Base-by-base conservation (phyloP, 331 rosid species). In the Arachis monticola region DNA sequence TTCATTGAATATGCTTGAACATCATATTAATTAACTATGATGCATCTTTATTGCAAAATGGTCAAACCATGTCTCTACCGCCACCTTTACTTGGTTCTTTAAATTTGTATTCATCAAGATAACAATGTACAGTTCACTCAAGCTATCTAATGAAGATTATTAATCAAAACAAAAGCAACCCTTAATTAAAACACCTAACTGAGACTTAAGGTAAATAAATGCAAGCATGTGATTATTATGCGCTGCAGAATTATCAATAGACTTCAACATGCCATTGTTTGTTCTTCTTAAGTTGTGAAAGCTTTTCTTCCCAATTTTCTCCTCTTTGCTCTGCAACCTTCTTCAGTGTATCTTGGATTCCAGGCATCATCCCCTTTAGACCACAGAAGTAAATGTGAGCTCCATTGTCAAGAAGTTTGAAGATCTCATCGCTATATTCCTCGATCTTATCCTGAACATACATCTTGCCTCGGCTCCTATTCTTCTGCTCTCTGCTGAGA, bases 181-280 rank as follows among this genome's bases (percentile, higher is more conserved):
- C 27, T 60, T 42, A 8, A 14, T 60, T 32, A 8, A 14, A 52
- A 58, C 11, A 70, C 70, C 76, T 55, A 47, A 79, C 61, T 6
- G 45, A 38, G 41, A 38, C 41, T 38, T 38, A 0, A 38, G 41
- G 41, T 38, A 38, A 38, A 38, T 46, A 74, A 38, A 47, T 48
- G 38, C 53, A 68, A 47, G 59, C 58, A 22, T 57, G 40, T 2
- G 17, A 46, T 27, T 63, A 70, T 17, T 57, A 70, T 65, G 64
- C 60, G 45, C 14, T 64, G 47, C 48, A 61, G 45, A 45, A 51
- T 48, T 79, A 80, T 93, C 87, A 95, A 70, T 95, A 95, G 35
- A 95, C 99, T 75, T 95, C 99, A 60, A 95, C 99, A 74, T 95
- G 99, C 99, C 99, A 95, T 63, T 95, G 99, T 78, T 92, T 95